Percentiles rank a stretch among this genome's conserved stretches.
Evolutionary conservation across 495 filamentous ascomycete species (phyloP).

Genomic region (Entonaema liquescens): DNA sequence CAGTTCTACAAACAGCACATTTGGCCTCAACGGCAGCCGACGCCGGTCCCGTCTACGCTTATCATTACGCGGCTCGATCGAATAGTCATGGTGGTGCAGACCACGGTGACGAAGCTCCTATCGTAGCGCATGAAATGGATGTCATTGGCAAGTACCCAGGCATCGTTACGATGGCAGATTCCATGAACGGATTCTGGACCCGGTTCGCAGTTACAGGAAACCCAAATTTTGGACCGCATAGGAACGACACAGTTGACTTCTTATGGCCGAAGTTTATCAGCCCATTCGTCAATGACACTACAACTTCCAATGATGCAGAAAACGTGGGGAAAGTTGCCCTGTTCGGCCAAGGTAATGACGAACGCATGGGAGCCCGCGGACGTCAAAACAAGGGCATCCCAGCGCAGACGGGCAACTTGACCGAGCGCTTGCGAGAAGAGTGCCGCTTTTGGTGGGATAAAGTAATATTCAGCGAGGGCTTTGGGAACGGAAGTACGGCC

Average conservation of each 20-base stretch:
- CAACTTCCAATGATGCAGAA: constrained; percentile 35
- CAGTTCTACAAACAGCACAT: constrained; percentile 68
- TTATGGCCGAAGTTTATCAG: constrained; percentile 45
- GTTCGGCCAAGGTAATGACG: constrained; percentile 71
- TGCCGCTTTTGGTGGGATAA: constrained; percentile 67
- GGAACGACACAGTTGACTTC: constrained; percentile 14
- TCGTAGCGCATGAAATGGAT: constrained; percentile 63
- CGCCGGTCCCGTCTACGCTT: constrained; percentile 61
- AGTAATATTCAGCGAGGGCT: constrained; percentile 53
- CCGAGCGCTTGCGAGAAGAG: constrained; percentile 56
- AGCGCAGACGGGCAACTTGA: constrained; percentile 53
- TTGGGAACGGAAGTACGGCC: constrained; percentile 45
- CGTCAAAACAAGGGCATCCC: constrained; percentile 51
- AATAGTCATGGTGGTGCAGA: constrained; percentile 61
- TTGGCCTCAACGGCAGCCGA: constrained; percentile 50
- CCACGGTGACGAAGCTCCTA: constrained; percentile 66
- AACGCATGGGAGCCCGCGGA: constrained; percentile 53
- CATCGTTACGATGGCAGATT: constrained; percentile 58
- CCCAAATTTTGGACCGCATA: constrained; percentile 54
- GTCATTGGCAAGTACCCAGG: constrained; percentile 52
- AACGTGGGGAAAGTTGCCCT: constrained; percentile 52
- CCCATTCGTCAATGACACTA: constrained; percentile 28
- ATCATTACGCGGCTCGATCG: constrained; percentile 65
- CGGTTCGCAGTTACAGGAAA: constrained; percentile 65
- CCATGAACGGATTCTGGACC: constrained; percentile 64